A percentile compares a stretch with the other conserved stretches of the same genome.
These are phyloP conservation scores for Podila epicladia DNA, from an alignment of 192 early-diverging fungal genomes.

Conservation along the genomic window DNA sequence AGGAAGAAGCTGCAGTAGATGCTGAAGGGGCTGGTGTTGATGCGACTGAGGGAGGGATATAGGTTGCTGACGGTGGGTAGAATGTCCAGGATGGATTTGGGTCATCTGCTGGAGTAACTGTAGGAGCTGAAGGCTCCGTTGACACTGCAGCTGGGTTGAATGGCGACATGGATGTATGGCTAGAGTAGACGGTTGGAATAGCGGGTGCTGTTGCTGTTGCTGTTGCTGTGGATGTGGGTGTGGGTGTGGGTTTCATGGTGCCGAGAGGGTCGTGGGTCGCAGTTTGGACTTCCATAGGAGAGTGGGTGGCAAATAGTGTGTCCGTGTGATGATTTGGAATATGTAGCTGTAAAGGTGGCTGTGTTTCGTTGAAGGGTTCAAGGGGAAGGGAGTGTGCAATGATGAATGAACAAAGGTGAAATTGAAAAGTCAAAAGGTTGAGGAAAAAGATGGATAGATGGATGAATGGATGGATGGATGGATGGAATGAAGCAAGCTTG, in stretches of 20 bases:
- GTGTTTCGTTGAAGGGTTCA: not conserved
- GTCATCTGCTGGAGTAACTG: constrained; percentile 15
- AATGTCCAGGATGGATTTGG: constrained; percentile 42
- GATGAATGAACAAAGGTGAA: not conserved
- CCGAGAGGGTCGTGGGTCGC: constrained; percentile 1
- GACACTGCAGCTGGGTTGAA: not conserved
- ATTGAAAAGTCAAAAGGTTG: not conserved
- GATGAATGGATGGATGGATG: not conserved
- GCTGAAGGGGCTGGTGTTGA: not conserved
- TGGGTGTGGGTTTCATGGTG: constrained; percentile 13
- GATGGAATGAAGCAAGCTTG: not conserved
- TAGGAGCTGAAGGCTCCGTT: not conserved
- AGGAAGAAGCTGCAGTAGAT: not conserved
- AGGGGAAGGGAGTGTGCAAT: not conserved
- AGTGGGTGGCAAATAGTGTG: too few relatives aligned
- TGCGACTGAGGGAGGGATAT: constrained; percentile 13
- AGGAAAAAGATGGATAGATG: not conserved
- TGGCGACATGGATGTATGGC: not conserved
- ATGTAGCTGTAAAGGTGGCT: too few relatives aligned
- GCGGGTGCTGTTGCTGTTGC: not conserved
- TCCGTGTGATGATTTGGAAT: too few relatives aligned
- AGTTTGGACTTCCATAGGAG: constrained; percentile 35
- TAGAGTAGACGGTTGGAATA: not conserved
- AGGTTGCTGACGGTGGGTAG: constrained; percentile 35
- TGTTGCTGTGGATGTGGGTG: not conserved